Evolutionary conservation across 2,329 filamentous ascomycete species (phyloP).

Genomic region (Ophiostoma perfectum): DNA sequence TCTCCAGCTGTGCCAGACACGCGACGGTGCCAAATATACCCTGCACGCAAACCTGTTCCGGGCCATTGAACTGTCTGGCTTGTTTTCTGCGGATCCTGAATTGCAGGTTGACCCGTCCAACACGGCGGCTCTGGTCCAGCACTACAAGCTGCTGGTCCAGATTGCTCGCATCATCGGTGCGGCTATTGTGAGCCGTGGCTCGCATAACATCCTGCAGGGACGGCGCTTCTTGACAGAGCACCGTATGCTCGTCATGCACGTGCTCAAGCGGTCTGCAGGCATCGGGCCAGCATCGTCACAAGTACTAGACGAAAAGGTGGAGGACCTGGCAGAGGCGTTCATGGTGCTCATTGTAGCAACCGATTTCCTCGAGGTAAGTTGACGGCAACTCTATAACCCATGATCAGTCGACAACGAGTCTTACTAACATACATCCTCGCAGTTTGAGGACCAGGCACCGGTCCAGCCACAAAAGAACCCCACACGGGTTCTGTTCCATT

Average conservation of each 20-base stretch:
- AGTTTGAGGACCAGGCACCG: conserved; percentile 40
- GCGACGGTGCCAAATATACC: conserved; percentile 78
- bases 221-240: conserved; percentile 77
- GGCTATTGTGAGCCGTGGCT: conserved; percentile 72
- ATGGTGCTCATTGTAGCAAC: conserved; percentile 77
- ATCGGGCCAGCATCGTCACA: conserved; percentile 42
- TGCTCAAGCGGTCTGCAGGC: conserved; percentile 83
- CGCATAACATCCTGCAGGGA: conserved; percentile 76
- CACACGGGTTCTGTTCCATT: conserved; percentile 40
- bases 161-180: conserved; percentile 77
- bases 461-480: conserved; percentile 32
- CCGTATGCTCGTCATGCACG: conserved; percentile 74
- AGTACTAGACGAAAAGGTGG: conserved; percentile 55
- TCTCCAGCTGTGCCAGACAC: conserved; percentile 75
- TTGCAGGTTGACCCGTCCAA: conserved; percentile 61
- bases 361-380: conserved; percentile 75
- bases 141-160: conserved; percentile 76
- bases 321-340: conserved; percentile 77
- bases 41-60: conserved; percentile 84
- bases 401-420: no score
- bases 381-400: no score
- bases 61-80: conserved; percentile 70
- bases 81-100: conserved; percentile 88
- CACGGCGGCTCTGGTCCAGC: conserved; percentile 57
- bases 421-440: not conserved